phyloP scores from a whole-genome alignment of 441 rosid genomes.

The Rhodomyrtus psidioides region DNA sequence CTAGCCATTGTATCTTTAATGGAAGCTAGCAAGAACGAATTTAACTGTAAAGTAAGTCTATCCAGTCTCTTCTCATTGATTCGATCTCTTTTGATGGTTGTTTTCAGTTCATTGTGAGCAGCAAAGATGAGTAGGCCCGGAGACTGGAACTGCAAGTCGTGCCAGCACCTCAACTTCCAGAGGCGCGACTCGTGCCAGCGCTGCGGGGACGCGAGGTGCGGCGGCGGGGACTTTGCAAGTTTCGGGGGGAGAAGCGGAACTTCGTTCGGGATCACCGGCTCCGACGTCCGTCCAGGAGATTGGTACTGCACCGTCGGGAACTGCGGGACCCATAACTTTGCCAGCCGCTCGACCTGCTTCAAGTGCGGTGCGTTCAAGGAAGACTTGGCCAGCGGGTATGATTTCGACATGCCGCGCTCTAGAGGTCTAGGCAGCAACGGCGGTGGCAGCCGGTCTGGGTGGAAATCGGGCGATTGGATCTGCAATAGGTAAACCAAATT shows the following conservation, averaged over 20 bases:
- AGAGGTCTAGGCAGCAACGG: constrained; percentile 30
- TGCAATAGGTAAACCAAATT: constrained; percentile 53
- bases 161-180: constrained; percentile 87
- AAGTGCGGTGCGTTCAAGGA: constrained; percentile 74
- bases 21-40: background rate
- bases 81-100: background rate
- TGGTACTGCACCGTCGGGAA: constrained; percentile 72
- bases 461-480: constrained; percentile 98
- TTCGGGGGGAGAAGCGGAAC: constrained; percentile 36
- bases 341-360: constrained; percentile 81
- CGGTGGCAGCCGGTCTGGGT: constrained; percentile 43
- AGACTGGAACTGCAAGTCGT: constrained; percentile 89
- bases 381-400: constrained; percentile 35
- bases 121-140: constrained; percentile 74
- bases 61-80: background rate
- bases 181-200: constrained; percentile 84
- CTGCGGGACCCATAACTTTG: constrained; percentile 90
- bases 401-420: constrained; percentile 32
- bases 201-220: constrained; percentile 52
- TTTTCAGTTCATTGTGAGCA: background rate
- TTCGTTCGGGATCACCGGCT: constrained; percentile 54
- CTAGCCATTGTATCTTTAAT: background rate
- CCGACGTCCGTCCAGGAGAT: constrained; percentile 90
- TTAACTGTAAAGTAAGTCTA: background rate
- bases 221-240: constrained; percentile 22